Evolutionary conservation across 176 grass and related monocot species (phyloP), one percentile per base, ranked within the genome.

Genomic region (Alloteropsis semialata): DNA sequence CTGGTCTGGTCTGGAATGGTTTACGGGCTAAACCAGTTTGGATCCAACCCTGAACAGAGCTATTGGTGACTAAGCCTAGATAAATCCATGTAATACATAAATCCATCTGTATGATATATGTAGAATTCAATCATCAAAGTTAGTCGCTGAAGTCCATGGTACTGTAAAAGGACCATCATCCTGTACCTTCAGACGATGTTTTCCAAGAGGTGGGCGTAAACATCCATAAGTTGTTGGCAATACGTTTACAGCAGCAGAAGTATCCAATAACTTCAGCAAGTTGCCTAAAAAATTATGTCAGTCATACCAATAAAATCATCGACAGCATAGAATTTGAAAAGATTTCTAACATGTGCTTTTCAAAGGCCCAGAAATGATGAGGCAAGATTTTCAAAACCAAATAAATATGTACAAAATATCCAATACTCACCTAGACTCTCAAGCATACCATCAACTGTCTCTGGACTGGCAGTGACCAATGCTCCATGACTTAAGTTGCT

Each of bases 401-500:
- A 88, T 22, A 49, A 73, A 41, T 64, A 62, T 42, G 37, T 10
- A 77, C 17, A 19, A 73, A 87, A 68, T 61, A 82, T 27, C 28
- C 28, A 85, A 64, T 33, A 79, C 82, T 73, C 84, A 99, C 96
- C 96, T 90, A 96, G 68, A 82, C 89, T 94, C 33, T 91, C 78
- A 37, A 99, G 97, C 89, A 99, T 94, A 73, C 93, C 91, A 71
- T 93, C 91, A 59, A 99, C 97, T 22, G 93, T 94, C 65, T 99
- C 93, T 13, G 93, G 87, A 90, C 91, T 93, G 58, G 91, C 93
- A 74, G 89, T 94, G 84, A 99, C 91, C 85, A 99, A 86, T 30
- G 93, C 90, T 9, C 96, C 97, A 85, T 99, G 93, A 85, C 83
- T 96, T 68, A 94, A 88, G 75, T 96, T 94, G 75, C 97, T 99